A percentile compares a stretch with the other conserved stretches of the same genome.
Evolutionary conservation across 2,329 filamentous ascomycete genomes (phyloP).

Genomic region (Colletotrichum chrysophilum): DNA sequence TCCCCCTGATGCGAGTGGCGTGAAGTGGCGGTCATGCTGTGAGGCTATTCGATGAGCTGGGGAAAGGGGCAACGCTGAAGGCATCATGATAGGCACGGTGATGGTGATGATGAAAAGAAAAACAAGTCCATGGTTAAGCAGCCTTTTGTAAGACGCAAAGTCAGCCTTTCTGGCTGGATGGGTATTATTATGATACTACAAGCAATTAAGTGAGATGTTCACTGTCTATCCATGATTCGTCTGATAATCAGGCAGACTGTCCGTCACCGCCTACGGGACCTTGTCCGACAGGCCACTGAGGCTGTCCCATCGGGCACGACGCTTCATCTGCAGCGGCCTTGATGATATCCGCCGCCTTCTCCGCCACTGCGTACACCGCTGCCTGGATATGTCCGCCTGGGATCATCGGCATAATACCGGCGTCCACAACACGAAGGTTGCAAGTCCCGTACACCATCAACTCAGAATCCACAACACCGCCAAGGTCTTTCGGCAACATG

Average conservation of each 20-base stretch:
- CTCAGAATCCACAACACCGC: conserved; percentile 47
- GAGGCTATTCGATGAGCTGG: fast-evolving
- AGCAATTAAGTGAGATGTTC: background rate
- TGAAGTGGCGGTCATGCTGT: background rate
- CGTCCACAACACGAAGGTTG: conserved; percentile 54
- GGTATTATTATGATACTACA: background rate
- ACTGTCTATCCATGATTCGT: background rate
- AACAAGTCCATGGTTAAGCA: background rate
- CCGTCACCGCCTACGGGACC: background rate
- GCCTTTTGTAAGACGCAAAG: background rate
- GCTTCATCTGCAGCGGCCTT: conserved; percentile 29
- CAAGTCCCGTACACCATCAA: conserved; percentile 54
- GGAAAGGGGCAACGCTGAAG: background rate
- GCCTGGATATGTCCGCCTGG: conserved; percentile 55
- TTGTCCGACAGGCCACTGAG: background rate
- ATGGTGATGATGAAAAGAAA: background rate
- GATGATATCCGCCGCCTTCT: conserved; percentile 55
- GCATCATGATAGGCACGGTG: background rate
- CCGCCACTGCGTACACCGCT: conserved; percentile 57
- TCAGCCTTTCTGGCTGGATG: background rate
- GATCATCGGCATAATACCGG: conserved; percentile 54
- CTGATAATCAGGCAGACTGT: background rate
- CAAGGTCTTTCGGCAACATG: conserved; percentile 49
- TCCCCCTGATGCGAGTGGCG: background rate
- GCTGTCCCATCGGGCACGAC: background rate